Evolutionary conservation across 2,329 filamentous ascomycete species (phyloP).

Genomic region (Aureobasidium pullulans): DNA sequence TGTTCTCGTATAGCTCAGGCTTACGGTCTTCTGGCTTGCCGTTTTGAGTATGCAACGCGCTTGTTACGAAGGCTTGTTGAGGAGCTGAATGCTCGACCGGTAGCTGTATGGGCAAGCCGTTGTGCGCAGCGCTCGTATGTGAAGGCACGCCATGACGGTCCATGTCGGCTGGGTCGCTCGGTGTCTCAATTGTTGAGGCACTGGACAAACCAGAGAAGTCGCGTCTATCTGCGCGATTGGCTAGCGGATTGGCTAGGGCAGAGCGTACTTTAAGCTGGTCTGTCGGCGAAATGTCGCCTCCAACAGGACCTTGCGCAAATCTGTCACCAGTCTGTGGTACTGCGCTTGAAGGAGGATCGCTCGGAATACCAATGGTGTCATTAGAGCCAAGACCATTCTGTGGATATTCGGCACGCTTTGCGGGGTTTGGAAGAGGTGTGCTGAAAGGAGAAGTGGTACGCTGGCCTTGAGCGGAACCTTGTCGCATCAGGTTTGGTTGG

Average conservation of each 20-base stretch:
- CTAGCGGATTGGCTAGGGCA: not conserved
- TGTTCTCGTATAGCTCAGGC: conserved; percentile 19
- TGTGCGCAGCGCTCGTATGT: not conserved
- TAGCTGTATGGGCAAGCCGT: conserved; percentile 5
- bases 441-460: conserved; percentile 21
- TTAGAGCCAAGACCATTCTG: conserved; percentile 16
- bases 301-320: conserved; percentile 14
- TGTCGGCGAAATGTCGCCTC: conserved; percentile 15
- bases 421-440: conserved; percentile 23
- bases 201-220: conserved; percentile 17
- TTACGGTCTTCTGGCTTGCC: conserved; percentile 17
- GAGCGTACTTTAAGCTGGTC: conserved; percentile 15
- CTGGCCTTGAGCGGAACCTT: conserved; percentile 12
- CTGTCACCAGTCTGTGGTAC: conserved; percentile 24
- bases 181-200: conserved; percentile 17
- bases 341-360: conserved; percentile 27
- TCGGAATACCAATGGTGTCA: conserved; percentile 19
- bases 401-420: conserved; percentile 17
- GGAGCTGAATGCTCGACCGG: conserved; percentile 19
- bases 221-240: conserved; percentile 8
- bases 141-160: not conserved
- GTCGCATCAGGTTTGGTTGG: conserved; percentile 14
- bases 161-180: conserved; percentile 2
- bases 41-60: conserved; percentile 19
- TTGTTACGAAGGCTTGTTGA: conserved; percentile 22